Base-by-base conservation (phyloP, 257 asterid species). In the Penstemon eatonii region DNA sequence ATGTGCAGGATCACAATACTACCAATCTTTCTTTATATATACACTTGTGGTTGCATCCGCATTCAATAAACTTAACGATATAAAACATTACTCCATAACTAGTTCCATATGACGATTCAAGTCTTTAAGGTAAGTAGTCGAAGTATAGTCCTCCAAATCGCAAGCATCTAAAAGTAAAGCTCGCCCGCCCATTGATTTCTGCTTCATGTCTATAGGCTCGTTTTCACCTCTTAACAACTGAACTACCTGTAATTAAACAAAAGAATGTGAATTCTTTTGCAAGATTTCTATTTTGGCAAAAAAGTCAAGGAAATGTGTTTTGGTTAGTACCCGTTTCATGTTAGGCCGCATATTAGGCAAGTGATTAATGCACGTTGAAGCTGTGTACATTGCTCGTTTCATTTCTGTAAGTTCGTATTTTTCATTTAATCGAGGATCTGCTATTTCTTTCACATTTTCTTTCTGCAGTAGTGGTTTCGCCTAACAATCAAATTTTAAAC, bases 51-150 rank as follows among this genome's bases (percentile, higher is more conserved):
- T 1, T 25, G 33, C 33, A 25, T 25, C 33, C 33, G 33, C 33
- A 25, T 25, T 25, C 2, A 25, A 25, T 25, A 25, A 25, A 25
- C 33, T 1, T 25, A 25, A 25, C 33, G 33, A 1, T 25, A 9
- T 4, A 25, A 39, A 42, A 8, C 43, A 1, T 80, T 77, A 89
- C 81, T 91, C 99, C 99, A 91, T 87, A 6, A 85, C 86, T 8
- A 94, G 96, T 69, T 94, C 84, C 96, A 76, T 87, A 69, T 94
- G 99, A 37, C 97, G 97, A 79, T 81, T 82, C 46, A 91, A 84
- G 79, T 94, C 96, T 68, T 87, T 86, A 52, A 84, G 76, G 72
- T 94, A 94, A 7, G 91, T 82, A 5, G 96, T 86, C 41, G 77
- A 75, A 13, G 87, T 65, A 80, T 94, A 91, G 44, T 86, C 96